Conservation (phyloP, 2,329 filamentous ascomycete genomes). For the Talaromyces sp. region DNA sequence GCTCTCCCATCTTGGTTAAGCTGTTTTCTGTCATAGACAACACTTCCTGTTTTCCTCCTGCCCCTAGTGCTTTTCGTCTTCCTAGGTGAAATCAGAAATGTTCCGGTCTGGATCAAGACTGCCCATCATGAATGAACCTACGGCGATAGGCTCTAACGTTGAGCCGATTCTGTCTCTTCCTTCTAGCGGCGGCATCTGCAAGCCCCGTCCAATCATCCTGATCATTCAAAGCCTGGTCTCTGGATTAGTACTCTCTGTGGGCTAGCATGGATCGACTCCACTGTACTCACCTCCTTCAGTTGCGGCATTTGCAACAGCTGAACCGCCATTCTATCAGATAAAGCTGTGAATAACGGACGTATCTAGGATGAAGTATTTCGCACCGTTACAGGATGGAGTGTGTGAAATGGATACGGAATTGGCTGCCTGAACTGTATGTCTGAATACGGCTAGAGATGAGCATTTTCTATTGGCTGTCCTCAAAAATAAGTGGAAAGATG, state of each 20-base stretch:
- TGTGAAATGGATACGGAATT: not conserved
- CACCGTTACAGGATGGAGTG: not conserved
- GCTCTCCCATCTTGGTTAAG: not conserved
- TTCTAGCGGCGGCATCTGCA: conserved; percentile 41
- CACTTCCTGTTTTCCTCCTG: not conserved
- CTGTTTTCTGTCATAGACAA: not conserved
- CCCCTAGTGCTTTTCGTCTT: not conserved
- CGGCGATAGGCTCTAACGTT: conserved; percentile 46
- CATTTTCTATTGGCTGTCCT: too few relatives aligned
- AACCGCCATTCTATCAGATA: conserved; percentile 22
- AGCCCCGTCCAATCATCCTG: conserved; percentile 50
- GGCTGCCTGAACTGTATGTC: not conserved
- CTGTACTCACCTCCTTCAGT: conserved; percentile 37
- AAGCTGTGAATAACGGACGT: conserved; percentile 6
- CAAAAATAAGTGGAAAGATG: not conserved
- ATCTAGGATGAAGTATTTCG: not conserved
- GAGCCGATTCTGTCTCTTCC: conserved; percentile 46
- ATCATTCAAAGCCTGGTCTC: conserved; percentile 33
- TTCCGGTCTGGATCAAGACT: too few relatives aligned
- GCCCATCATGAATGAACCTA: not conserved
- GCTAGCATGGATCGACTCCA: conserved; percentile 9
- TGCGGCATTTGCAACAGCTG: conserved; percentile 36
- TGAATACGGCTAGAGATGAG: not conserved
- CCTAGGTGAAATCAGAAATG: conserved; percentile 1
- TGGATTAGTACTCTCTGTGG: conserved; percentile 26